Conservation (phyloP, 495 filamentous ascomycete species). For the Gamarada debralockiae region DNA sequence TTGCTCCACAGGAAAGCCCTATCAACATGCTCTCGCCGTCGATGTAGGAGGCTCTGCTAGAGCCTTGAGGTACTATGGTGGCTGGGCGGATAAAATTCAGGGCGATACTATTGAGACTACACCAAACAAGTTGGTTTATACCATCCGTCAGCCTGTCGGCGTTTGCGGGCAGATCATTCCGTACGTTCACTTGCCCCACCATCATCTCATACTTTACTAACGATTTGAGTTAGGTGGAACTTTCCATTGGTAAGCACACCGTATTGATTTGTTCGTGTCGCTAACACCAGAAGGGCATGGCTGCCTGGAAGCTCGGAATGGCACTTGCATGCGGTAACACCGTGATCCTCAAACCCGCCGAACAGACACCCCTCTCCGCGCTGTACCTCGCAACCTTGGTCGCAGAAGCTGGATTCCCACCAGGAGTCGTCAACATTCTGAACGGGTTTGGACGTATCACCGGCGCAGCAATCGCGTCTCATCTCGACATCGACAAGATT, state of each 20-base stretch:
- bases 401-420: conserved; percentile 92
- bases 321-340: conserved; percentile 82
- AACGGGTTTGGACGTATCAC: conserved; percentile 83
- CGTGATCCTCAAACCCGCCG: conserved; percentile 68
- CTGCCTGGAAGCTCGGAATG: conserved; percentile 34
- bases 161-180: conserved; percentile 93
- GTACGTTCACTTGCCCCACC: not conserved
- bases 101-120: conserved; percentile 88
- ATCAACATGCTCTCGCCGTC: conserved; percentile 66
- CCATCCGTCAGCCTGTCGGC: conserved; percentile 81
- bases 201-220: not conserved
- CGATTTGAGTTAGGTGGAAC: conserved; percentile 66
- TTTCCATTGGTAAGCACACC: conserved; percentile 81
- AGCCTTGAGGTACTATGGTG: conserved; percentile 86
- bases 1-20: conserved; percentile 44
- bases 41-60: conserved; percentile 64
- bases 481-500: conserved; percentile 97
- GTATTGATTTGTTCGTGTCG: too few species aligned
- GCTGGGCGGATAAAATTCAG: conserved; percentile 96
- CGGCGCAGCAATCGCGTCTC: conserved; percentile 80
- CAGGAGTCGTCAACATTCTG: conserved; percentile 90
- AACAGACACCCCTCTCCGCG: conserved; percentile 71
- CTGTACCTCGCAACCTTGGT: conserved; percentile 69
- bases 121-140: conserved; percentile 82
- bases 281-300: conserved; percentile 8